Conservation (phyloP, 805 yeast genomes). For the Lipomyces anomalus region DNA sequence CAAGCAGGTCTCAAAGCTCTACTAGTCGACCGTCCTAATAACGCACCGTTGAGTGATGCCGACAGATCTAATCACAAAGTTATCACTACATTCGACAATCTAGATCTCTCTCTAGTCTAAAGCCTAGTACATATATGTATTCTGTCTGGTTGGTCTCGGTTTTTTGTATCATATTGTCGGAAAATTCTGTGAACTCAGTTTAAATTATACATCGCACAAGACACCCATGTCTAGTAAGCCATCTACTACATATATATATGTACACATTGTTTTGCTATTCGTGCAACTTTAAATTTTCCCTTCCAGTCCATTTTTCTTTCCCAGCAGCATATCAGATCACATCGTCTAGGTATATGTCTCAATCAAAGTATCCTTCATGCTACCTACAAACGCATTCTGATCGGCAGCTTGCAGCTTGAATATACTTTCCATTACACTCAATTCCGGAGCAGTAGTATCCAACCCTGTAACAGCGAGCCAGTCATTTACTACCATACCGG, state of each 20-base stretch:
- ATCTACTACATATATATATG: too few relatives aligned
- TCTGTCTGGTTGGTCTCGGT: too few relatives aligned
- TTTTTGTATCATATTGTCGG: too few relatives aligned
- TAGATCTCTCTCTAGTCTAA: not conserved
- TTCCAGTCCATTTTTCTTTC: too few relatives aligned
- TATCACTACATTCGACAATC: constrained; percentile 6
- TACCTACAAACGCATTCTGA: constrained; percentile 77
- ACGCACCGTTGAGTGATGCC: constrained; percentile 36
- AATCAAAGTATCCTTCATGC: constrained; percentile 84
- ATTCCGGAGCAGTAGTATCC: constrained; percentile 97
- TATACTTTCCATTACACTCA: constrained; percentile 93
- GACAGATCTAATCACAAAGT: constrained; percentile 14
- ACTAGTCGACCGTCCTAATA: constrained; percentile 72
- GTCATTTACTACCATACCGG: constrained; percentile 97
- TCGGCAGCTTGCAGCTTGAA: constrained; percentile 89
- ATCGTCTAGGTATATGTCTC: constrained; percentile 72
- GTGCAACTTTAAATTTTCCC: too few relatives aligned
- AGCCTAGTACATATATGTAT: too few relatives aligned
- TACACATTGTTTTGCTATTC: too few relatives aligned
- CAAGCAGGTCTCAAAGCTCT: constrained; percentile 54
- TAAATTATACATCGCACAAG: too few relatives aligned
- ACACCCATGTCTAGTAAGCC: too few relatives aligned
- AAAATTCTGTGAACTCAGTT: too few relatives aligned
- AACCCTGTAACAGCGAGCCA: constrained; percentile 96
- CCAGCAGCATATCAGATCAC: not conserved